Conservation (phyloP, 306 rosid species). For the Cajanus cajan region DNA sequence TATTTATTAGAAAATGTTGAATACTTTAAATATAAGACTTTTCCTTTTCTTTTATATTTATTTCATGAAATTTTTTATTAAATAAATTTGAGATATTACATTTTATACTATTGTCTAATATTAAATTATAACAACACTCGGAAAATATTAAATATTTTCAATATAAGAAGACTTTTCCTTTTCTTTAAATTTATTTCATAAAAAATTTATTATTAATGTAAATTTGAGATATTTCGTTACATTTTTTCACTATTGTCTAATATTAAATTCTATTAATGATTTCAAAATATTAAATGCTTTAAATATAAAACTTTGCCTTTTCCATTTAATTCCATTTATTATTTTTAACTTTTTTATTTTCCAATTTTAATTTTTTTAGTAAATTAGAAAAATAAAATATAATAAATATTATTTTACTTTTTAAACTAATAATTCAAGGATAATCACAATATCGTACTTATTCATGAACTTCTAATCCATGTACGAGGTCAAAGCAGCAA, state of each 20-base stretch:
- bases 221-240: no score
- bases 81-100: no score
- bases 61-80: no score
- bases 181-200: no score
- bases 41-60: no score
- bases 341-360: no score
- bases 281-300: neutral
- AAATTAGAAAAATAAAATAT: neutral
- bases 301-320: neutral
- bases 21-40: no score
- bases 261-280: neutral
- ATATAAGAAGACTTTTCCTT: no score
- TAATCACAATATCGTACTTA: neutral
- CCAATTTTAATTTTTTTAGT: neutral
- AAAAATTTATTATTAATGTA: no score
- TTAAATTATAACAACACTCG: neutral
- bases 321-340: neutral
- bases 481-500: neutral
- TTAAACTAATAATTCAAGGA: neutral
- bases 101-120: neutral
- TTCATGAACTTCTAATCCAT: neutral
- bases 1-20: no score
- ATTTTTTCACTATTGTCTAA: no score
- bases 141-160: neutral
- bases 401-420: neutral